Conservation (phyloP, 805 yeast species). For the Candida nonsorbophila region DNA sequence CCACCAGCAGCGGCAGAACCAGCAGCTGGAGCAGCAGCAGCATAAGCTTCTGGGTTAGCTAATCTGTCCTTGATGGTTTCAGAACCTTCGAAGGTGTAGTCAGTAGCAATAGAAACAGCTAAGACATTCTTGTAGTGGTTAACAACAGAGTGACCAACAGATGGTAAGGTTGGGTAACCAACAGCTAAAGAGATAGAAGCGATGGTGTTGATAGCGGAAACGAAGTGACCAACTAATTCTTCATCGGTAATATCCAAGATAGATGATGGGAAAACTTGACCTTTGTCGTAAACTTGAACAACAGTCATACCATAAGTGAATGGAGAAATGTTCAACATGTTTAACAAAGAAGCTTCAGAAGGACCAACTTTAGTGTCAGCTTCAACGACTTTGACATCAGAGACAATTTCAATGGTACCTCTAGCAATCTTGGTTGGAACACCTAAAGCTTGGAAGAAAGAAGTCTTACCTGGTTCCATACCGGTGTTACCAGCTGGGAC, state of each 20-base stretch:
- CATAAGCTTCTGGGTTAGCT: constrained; percentile 99
- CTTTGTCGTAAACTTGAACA: constrained; percentile 96
- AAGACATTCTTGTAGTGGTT: constrained; percentile 99
- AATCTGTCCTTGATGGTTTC: constrained; percentile 99
- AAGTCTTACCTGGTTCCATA: constrained; percentile 99
- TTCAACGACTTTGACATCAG: constrained; percentile 92
- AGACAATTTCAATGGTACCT: constrained; percentile 99
- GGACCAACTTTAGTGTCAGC: constrained; percentile 91
- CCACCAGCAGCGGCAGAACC: constrained; percentile 63
- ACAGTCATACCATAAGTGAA: constrained; percentile 98
- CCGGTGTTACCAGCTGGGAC: constrained; percentile 99
- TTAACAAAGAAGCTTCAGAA: constrained; percentile 96
- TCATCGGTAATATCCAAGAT: constrained; percentile 98
- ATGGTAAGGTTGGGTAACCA: constrained; percentile 99
- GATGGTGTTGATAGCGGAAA: constrained; percentile 86
- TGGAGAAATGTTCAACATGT: constrained; percentile 99
- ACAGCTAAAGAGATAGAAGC: constrained; percentile 96
- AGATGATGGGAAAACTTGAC: constrained; percentile 95
- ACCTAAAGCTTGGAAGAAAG: constrained; percentile 99
- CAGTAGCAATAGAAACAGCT: constrained; percentile 97
- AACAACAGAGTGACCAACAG: constrained; percentile 97
- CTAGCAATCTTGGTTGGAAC: constrained; percentile 99
- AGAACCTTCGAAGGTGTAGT: constrained; percentile 98
- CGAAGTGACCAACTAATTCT: constrained; percentile 88
- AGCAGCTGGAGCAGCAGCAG: constrained; percentile 98